These are phyloP conservation scores for Rhodotorula sp. DNA, from an alignment of 1,284 basidiomycete genomes.

Conservation along the genomic window DNA sequence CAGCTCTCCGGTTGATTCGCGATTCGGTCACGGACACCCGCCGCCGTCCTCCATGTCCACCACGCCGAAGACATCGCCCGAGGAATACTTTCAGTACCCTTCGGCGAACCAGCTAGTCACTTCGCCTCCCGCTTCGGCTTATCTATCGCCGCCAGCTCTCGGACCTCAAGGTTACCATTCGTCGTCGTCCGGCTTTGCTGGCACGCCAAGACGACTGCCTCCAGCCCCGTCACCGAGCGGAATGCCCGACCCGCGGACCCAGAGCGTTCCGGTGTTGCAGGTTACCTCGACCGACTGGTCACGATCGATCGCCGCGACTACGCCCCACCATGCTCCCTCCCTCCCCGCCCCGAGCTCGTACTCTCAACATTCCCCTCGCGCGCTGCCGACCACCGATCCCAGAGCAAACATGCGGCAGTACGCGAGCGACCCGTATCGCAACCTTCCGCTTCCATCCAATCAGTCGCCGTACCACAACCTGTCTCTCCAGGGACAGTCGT, in stretches of 20 bases:
- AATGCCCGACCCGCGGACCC: slow-evolving; percentile 10
- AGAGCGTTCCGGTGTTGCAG: slow-evolving; percentile 23
- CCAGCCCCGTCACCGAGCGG: not conserved
- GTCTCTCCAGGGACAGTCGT: slow-evolving; percentile 20
- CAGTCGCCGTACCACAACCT: slow-evolving; percentile 36
- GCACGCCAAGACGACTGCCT: slow-evolving; percentile 27
- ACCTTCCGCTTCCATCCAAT: slow-evolving; percentile 14
- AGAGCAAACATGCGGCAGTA: slow-evolving; percentile 28
- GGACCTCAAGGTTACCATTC: slow-evolving; percentile 5
- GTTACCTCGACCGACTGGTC: slow-evolving; percentile 19
- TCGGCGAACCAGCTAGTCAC: not conserved
- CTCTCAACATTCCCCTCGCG: not conserved
- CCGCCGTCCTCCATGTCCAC: not conserved
- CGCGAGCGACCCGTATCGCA: slow-evolving; percentile 26
- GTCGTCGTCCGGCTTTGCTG: slow-evolving; percentile 6
- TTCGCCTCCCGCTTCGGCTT: not conserved
- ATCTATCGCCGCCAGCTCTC: not conserved
- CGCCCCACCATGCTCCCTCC: slow-evolving; percentile 3
- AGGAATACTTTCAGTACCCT: slow-evolving; percentile 20
- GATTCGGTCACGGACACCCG: not conserved
- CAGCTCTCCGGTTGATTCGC: slow-evolving; percentile 14
- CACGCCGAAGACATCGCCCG: slow-evolving; percentile 11
- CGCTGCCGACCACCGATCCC: slow-evolving; percentile 17
- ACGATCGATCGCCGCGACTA: not conserved
- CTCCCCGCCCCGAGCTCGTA: not conserved